Base-by-base conservation (phyloP, 164 flowering plant species). In the Berberis thunbergii region DNA sequence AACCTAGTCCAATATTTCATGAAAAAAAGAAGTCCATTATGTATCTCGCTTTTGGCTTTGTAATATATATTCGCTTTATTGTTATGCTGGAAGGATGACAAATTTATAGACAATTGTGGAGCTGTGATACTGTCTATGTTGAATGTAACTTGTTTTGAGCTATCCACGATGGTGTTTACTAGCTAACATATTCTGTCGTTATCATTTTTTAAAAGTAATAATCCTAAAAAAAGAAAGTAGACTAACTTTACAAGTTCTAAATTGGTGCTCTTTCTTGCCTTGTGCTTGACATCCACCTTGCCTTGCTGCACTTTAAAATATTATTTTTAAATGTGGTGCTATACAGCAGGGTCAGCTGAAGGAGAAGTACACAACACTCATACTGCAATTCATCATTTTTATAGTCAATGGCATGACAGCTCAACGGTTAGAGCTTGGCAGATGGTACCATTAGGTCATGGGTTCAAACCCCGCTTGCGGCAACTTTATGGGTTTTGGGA, bases 281-380 rank as follows among this genome's bases (percentile, higher is more conserved):
- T 48, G 40, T 56, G 4, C 40, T 42, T 60, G 44, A 13, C 42
- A 48, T 49, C 49, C 1, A 41, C 53, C 48, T 42, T 6, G 48
- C n/a, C n/a, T n/a, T n/a, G n/a, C n/a, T n/a, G n/a, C n/a, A n/a
- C n/a, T n/a, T n/a, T n/a, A n/a, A n/a, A 48, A n/a, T 58, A n/a
- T n/a, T n/a, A n/a, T 60, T 64, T 53, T 54, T 72, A 44, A 2
- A 11, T 54, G 45, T 61, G 56, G 55, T 44, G 55, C 45, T 56
- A 59, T 72, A 69, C 81, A 82, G 88, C 77, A 61, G 71, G 67
- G 5, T 53, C 70, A 62, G 53, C 41, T 50, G 75, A 69, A 59
- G 79, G 74, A 45, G 79, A n/a, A n/a, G n/a, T n/a, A n/a, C n/a
- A n/a, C n/a, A n/a, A n/a, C n/a, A n/a, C n/a, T n/a, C n/a, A n/a